Evolutionary conservation across 2,329 filamentous ascomycete species (phyloP).

Genomic region (Fusarium albidum): DNA sequence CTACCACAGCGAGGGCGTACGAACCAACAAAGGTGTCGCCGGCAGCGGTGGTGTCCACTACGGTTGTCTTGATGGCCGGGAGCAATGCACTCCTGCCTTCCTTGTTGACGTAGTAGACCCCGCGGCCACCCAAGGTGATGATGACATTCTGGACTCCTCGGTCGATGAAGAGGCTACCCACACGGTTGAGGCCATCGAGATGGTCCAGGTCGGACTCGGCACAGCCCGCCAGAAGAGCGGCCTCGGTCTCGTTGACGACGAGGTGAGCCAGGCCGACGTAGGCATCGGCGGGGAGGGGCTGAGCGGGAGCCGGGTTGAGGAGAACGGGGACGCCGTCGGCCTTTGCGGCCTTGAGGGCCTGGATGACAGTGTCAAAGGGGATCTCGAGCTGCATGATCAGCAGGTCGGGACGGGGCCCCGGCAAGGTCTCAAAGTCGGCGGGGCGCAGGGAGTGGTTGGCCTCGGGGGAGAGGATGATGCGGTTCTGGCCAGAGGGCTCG

Average conservation of each 20-base stretch:
- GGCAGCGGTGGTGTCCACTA: conserved; percentile 93
- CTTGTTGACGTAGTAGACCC: conserved; percentile 71
- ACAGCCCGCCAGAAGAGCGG: conserved; percentile 72
- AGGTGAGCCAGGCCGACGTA: conserved; percentile 78
- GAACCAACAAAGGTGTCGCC: conserved; percentile 94
- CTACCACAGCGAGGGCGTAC: conserved; percentile 79
- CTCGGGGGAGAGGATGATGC: conserved; percentile 77
- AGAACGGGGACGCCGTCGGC: conserved; percentile 67
- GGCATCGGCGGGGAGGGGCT: conserved; percentile 69
- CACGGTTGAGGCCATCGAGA: conserved; percentile 52
- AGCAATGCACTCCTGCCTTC: conserved; percentile 57
- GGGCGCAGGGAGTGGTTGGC: conserved; percentile 67
- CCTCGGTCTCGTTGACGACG: conserved; percentile 91
- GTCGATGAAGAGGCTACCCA: conserved; percentile 68
- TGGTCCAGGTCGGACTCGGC: conserved; percentile 58
- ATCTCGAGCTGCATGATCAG: conserved; percentile 84
- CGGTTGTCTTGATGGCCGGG: conserved; percentile 72
- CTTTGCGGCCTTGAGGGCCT: conserved; percentile 63
- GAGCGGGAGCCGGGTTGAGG: conserved; percentile 86
- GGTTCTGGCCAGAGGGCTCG: conserved; percentile 75
- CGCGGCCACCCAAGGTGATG: conserved; percentile 83
- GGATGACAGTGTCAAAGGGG: conserved; percentile 70
- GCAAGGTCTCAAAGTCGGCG: conserved; percentile 45
- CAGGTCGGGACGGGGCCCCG: conserved; percentile 61
- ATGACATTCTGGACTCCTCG: conserved; percentile 80